A percentile compares a stretch with the other conserved stretches of the same genome.
Evolutionary conservation across 345 rosid species (phyloP).

Genomic region (Eucalyptus coolabah): DNA sequence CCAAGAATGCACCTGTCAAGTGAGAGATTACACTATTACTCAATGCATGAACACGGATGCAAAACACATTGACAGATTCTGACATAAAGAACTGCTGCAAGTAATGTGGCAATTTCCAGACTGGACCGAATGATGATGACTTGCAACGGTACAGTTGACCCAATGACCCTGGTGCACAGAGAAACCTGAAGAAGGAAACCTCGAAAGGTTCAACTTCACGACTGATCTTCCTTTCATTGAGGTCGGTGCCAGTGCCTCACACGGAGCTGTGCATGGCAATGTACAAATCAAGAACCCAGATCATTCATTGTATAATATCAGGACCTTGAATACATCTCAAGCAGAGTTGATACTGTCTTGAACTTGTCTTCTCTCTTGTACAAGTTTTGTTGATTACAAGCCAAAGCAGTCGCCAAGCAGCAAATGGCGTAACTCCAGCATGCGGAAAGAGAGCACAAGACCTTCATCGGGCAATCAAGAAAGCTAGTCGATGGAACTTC

Average conservation of each 20-base stretch:
- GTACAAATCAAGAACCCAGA: background rate
- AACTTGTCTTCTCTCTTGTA: background rate
- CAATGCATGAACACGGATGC: background rate
- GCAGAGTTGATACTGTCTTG: background rate
- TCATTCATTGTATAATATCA: background rate
- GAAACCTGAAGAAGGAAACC: background rate
- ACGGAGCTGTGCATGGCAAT: background rate
- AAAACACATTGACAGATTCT: background rate
- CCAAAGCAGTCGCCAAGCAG: background rate
- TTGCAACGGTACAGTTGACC: background rate
- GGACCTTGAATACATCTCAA: background rate
- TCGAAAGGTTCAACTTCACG: background rate
- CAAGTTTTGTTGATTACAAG: background rate
- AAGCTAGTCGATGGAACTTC: background rate
- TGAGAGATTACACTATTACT: background rate
- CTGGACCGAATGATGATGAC: background rate
- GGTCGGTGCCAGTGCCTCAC: background rate
- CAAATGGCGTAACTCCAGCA: background rate
- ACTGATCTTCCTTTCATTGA: background rate
- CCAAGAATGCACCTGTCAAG: background rate
- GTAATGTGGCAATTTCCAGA: background rate
- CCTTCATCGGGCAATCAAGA: background rate
- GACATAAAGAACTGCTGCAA: background rate
- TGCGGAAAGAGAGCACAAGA: background rate
- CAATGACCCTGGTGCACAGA: background rate